These are phyloP conservation scores for Beta vulgaris DNA, from an alignment of 148 eudicot genomes.

Conservation along the genomic window DNA sequence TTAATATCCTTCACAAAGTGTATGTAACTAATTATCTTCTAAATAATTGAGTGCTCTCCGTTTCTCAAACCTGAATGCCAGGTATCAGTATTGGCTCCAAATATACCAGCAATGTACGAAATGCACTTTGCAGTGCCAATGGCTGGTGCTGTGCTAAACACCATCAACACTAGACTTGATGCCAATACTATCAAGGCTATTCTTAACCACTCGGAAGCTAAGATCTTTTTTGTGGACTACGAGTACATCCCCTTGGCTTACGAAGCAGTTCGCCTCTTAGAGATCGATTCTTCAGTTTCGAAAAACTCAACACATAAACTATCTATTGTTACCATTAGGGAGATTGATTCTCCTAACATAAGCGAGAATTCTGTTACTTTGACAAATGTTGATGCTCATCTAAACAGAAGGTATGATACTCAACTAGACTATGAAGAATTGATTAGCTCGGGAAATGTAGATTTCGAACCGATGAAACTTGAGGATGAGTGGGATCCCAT, in stretches of 20 bases:
- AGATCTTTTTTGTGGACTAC: slow-evolving; percentile 68
- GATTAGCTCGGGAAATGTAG: slow-evolving; percentile 38
- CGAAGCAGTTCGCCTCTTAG: slow-evolving; percentile 50
- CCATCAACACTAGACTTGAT: slow-evolving; percentile 74
- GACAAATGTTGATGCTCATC: slow-evolving; percentile 8
- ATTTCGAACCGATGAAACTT: slow-evolving; percentile 30
- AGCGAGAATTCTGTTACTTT: neutral
- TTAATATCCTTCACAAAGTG: too few relatives aligned
- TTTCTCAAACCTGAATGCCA: too few relatives aligned
- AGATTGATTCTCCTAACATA: slow-evolving; percentile 36
- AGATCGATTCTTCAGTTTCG: slow-evolving; percentile 1
- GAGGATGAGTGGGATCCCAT: slow-evolving; percentile 78
- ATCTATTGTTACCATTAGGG: slow-evolving; percentile 52
- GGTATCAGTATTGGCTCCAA: slow-evolving; percentile 67
- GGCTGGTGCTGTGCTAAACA: slow-evolving; percentile 83
- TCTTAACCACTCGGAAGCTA: slow-evolving; percentile 68
- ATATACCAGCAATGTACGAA: slow-evolving; percentile 81
- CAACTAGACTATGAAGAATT: slow-evolving; percentile 68
- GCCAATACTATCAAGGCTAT: slow-evolving; percentile 60
- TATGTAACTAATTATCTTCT: too few relatives aligned
- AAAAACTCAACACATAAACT: slow-evolving; percentile 28
- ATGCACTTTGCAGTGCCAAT: slow-evolving; percentile 93
- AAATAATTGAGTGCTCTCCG: too few relatives aligned
- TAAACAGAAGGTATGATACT: slow-evolving; percentile 8
- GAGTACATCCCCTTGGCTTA: slow-evolving; percentile 46